These are phyloP conservation scores for Eucalyptus sp. DNA, from an alignment of 345 rosid genomes.

Conservation along the genomic window DNA sequence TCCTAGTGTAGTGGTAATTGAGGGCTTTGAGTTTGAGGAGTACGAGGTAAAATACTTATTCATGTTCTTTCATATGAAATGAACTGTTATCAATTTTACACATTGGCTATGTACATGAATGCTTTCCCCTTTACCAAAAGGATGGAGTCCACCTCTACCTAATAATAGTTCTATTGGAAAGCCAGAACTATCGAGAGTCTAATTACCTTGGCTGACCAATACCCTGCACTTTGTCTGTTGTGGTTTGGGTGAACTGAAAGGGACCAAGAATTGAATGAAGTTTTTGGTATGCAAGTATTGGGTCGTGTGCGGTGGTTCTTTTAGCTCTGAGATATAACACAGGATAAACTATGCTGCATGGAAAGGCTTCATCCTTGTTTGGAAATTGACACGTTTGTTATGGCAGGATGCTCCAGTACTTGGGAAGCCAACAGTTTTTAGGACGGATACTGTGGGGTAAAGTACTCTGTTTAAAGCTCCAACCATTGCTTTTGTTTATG, in stretches of 20 bases:
- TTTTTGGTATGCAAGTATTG: background rate
- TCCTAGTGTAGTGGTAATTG: conserved; percentile 61
- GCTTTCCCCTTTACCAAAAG: background rate
- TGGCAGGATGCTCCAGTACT: conserved; percentile 83
- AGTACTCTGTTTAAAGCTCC: conserved; percentile 2
- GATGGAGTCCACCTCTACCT: background rate
- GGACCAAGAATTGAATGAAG: background rate
- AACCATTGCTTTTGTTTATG: background rate
- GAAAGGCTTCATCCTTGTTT: background rate
- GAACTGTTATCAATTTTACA: background rate
- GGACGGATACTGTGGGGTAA: conserved; percentile 57
- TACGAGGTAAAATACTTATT: conserved; percentile 48
- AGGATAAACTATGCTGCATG: background rate
- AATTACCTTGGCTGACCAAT: background rate
- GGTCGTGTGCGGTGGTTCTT: background rate
- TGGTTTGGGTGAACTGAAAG: background rate
- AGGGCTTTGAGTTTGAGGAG: conserved; percentile 89
- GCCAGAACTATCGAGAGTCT: background rate
- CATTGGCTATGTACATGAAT: background rate
- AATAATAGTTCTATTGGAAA: background rate
- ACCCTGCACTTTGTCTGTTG: background rate
- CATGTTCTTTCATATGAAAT: background rate
- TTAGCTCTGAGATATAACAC: background rate
- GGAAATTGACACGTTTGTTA: background rate
- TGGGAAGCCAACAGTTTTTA: conserved; percentile 67